phyloP scores from a whole-genome alignment of 2,329 filamentous ascomycete genomes.

The Claviceps monticola region DNA sequence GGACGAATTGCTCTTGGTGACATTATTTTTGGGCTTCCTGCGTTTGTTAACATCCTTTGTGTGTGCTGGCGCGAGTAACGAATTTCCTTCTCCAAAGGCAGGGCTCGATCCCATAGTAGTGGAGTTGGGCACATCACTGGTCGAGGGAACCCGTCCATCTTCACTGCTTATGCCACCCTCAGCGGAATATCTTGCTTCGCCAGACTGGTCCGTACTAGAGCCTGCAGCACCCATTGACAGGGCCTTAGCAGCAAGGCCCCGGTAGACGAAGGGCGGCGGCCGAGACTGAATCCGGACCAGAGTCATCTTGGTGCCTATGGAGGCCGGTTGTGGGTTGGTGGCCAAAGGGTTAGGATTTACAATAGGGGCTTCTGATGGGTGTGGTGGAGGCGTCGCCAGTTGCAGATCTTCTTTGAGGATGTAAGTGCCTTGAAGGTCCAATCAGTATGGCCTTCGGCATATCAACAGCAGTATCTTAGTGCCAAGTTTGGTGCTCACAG shows the following conservation, averaged over 20 bases:
- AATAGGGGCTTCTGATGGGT: slow-evolving; percentile 82
- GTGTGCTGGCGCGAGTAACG: slow-evolving; percentile 48
- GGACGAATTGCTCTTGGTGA: slow-evolving; percentile 95
- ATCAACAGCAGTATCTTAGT: neutral
- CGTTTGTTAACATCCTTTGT: slow-evolving; percentile 65
- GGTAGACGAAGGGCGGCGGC: slow-evolving; percentile 41
- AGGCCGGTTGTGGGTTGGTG: slow-evolving; percentile 72
- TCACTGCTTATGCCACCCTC: slow-evolving; percentile 47
- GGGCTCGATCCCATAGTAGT: slow-evolving; percentile 36
- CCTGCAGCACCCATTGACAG: slow-evolving; percentile 29
- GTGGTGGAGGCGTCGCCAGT: slow-evolving; percentile 84
- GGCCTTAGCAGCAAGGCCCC: slow-evolving; percentile 36
- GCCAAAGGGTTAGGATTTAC: slow-evolving; percentile 83
- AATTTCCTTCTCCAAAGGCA: slow-evolving; percentile 77
- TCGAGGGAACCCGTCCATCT: slow-evolving; percentile 37
- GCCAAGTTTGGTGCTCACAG: slow-evolving; percentile 3
- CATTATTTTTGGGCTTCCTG: slow-evolving; percentile 94
- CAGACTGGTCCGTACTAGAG: slow-evolving; percentile 46
- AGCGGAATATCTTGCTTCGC: slow-evolving; percentile 44
- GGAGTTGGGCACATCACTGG: slow-evolving; percentile 33
- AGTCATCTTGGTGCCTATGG: slow-evolving; percentile 71
- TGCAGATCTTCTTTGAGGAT: slow-evolving; percentile 80
- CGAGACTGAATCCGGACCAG: slow-evolving; percentile 58
- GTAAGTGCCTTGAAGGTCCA: slow-evolving; percentile 57
- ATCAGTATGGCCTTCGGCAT: slow-evolving; percentile 5